phyloP scores from a whole-genome alignment of 352 stramenopile species.

The Phytophthora podocarpi region DNA sequence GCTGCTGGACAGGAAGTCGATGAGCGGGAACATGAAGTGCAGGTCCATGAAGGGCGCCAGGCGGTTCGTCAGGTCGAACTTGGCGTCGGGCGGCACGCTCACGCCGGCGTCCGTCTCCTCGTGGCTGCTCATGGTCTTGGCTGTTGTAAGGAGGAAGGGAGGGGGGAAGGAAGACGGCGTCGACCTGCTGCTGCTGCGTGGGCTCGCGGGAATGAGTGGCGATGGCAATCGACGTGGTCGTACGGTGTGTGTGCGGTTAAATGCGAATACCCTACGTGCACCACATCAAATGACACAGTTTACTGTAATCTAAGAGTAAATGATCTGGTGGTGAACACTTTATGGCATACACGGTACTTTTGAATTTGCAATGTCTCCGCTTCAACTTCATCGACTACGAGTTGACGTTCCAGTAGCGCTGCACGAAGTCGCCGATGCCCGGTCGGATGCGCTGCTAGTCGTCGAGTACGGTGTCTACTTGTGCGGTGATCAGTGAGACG shows the following conservation, averaged over 20 bases:
- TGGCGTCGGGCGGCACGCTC: slow-evolving; percentile 60
- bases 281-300: too few relatives aligned
- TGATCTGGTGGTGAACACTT: too few relatives aligned
- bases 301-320: too few relatives aligned
- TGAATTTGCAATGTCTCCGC: too few relatives aligned
- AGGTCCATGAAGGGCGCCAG: slow-evolving; percentile 96
- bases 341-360: too few relatives aligned
- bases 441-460: slow-evolving; percentile 40
- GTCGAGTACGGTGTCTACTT: slow-evolving; percentile 53
- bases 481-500: slow-evolving; percentile 46
- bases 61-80: slow-evolving; percentile 95
- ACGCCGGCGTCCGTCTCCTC: slow-evolving; percentile 57
- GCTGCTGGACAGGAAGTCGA: slow-evolving; percentile 93
- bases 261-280: too few relatives aligned
- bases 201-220: slow-evolving; percentile 50
- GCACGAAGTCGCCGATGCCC: slow-evolving; percentile 43
- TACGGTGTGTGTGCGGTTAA: background rate
- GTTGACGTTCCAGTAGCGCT: slow-evolving; percentile 44
- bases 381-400: too few relatives aligned
- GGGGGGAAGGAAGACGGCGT: background rate
- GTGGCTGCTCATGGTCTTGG: slow-evolving; percentile 35
- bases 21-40: slow-evolving; percentile 98
- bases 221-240: background rate
- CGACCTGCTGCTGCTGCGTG: slow-evolving; percentile 7
- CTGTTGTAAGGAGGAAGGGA: background rate